Conservation (phyloP, 441 rosid genomes). For the Gossypium davidsonii region DNA sequence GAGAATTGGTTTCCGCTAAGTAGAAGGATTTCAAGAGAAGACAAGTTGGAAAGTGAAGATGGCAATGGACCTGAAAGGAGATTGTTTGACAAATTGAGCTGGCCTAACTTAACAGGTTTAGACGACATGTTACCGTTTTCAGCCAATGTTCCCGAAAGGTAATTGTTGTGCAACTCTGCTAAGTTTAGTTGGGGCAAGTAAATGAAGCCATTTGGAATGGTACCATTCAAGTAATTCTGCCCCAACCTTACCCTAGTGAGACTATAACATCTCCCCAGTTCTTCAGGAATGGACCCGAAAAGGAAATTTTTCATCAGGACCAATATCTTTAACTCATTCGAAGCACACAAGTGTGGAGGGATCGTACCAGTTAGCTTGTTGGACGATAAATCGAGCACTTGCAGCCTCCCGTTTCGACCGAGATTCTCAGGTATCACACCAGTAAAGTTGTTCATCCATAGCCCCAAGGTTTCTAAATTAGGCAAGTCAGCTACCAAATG, state of each 20-base stretch:
- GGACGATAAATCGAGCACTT: conserved; percentile 42
- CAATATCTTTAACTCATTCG: conserved; percentile 26
- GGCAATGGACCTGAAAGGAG: conserved; percentile 37
- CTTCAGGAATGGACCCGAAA: conserved; percentile 37
- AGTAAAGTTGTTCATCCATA: conserved; percentile 53
- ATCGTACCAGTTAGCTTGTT: conserved; percentile 48
- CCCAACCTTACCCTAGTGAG: conserved; percentile 43
- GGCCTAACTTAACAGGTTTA: conserved; percentile 30
- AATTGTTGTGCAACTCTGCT: conserved; percentile 41
- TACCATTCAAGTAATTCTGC: conserved; percentile 45
- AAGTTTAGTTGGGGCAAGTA: conserved; percentile 41
- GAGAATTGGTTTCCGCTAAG: conserved; percentile 42
- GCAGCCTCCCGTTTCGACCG: conserved; percentile 40
- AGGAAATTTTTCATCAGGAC: conserved; percentile 43
- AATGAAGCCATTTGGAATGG: conserved; percentile 39
- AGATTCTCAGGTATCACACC: conserved; percentile 40
- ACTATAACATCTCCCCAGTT: conserved; percentile 36
- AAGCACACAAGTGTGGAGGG: conserved; percentile 31
- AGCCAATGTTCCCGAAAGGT: conserved; percentile 35
- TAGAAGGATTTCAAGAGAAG: conserved; percentile 37
- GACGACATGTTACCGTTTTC: conserved; percentile 47
- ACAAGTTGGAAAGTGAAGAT: conserved; percentile 34
- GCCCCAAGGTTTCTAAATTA: conserved; percentile 28
- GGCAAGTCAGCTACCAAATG: conserved; percentile 36
- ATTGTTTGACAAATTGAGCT: conserved; percentile 42